A percentile compares a stretch with the other conserved stretches of the same genome.
These are phyloP conservation scores for Neocatenulostroma microsporum DNA, from an alignment of 2,329 filamentous ascomycete genomes.

Conservation along the genomic window DNA sequence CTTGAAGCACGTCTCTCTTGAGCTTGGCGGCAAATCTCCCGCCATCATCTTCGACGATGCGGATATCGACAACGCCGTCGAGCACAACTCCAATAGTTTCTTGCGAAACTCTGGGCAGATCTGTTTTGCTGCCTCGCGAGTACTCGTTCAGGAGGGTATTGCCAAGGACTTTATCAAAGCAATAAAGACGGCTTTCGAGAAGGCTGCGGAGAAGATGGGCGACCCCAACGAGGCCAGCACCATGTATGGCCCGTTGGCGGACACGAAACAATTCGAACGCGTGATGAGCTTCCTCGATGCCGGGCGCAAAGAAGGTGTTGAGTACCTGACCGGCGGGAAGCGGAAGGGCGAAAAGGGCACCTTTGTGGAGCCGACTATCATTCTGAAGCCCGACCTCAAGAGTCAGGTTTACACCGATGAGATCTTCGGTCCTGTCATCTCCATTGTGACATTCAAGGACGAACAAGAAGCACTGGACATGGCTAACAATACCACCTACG, in stretches of 20 bases:
- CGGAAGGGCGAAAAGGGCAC: slow-evolving; percentile 28
- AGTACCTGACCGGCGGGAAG: slow-evolving; percentile 18
- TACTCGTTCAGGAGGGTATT: slow-evolving; percentile 32
- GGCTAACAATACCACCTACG: slow-evolving; percentile 61
- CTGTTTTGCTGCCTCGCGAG: slow-evolving; percentile 24
- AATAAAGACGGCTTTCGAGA: slow-evolving; percentile 28
- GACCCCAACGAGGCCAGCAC: slow-evolving; percentile 21
- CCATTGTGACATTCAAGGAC: slow-evolving; percentile 28
- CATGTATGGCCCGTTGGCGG: slow-evolving; percentile 43
- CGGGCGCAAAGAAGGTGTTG: slow-evolving; percentile 14
- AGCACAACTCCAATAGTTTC: slow-evolving; percentile 20
- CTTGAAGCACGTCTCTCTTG: slow-evolving; percentile 38
- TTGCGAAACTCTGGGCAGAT: slow-evolving; percentile 45
- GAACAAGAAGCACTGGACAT: slow-evolving; percentile 28
- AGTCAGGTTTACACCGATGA: slow-evolving; percentile 31
- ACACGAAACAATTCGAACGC: slow-evolving; percentile 40
- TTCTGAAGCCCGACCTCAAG: slow-evolving; percentile 36
- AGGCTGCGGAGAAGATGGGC: slow-evolving; percentile 17
- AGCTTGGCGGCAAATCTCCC: slow-evolving; percentile 39
- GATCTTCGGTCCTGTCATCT: slow-evolving; percentile 32
- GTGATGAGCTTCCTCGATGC: slow-evolving; percentile 25
- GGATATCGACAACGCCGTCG: slow-evolving; percentile 27
- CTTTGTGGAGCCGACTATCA: slow-evolving; percentile 41
- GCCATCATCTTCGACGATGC: slow-evolving; percentile 38
- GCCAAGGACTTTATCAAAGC: slow-evolving; percentile 39